Conservation (phyloP, 129 eudicot species). For the Lactuca saligna region DNA sequence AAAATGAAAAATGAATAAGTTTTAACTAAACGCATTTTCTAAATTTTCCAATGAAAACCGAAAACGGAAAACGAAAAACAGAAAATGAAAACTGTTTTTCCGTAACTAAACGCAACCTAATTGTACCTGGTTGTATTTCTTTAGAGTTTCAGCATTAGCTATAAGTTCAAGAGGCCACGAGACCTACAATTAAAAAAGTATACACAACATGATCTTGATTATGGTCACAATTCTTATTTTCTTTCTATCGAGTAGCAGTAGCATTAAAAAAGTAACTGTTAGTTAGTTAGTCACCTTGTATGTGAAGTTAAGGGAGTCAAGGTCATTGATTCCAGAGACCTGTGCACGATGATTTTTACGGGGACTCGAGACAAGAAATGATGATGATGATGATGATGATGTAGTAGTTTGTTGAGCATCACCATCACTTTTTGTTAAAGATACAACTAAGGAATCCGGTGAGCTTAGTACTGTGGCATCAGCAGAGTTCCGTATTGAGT, state of each 20-base stretch:
- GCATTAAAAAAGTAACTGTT: no score
- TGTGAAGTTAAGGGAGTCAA: conserved; percentile 77
- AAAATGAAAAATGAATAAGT: no score
- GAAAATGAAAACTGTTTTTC: no score
- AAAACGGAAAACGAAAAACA: no score
- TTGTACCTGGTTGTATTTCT: conserved; percentile 98
- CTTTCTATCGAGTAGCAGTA: no score
- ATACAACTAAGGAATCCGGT: conserved; percentile 86
- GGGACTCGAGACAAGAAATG: conserved; percentile 59
- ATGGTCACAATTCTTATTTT: neutral
- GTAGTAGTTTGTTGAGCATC: conserved; percentile 38
- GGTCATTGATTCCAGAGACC: conserved; percentile 65
- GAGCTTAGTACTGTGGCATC: conserved; percentile 75
- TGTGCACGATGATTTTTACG: conserved; percentile 58
- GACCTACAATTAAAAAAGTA: conserved; percentile 40
- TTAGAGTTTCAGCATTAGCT: conserved; percentile 81
- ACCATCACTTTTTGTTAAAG: conserved; percentile 56
- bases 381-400: neutral
- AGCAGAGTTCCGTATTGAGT: conserved; percentile 85
- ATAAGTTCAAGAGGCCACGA: conserved; percentile 98
- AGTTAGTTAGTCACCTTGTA: conserved; percentile 52
- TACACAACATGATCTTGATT: neutral
- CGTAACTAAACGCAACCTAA: no score
- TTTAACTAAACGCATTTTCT: no score
- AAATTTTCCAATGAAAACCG: no score